A percentile compares a stretch with the other conserved stretches of the same genome.
These are phyloP conservation scores for Aspergillus sergii DNA, from an alignment of 2,329 filamentous ascomycete species.

Conservation along the genomic window DNA sequence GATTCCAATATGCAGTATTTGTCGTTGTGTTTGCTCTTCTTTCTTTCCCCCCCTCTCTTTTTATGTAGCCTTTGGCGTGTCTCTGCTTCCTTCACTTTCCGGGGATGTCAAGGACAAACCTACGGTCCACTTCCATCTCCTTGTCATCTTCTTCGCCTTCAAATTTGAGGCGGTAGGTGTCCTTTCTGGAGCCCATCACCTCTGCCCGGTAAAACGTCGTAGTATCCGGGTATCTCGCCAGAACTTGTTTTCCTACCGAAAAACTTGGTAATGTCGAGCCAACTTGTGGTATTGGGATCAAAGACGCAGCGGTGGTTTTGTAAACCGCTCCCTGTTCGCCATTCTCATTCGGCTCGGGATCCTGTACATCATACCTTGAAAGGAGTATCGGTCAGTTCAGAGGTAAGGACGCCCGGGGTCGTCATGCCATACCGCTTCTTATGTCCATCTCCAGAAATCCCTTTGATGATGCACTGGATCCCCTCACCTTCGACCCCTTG, in stretches of 20 bases:
- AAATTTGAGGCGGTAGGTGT: slow-evolving; percentile 64
- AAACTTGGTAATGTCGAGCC: slow-evolving; percentile 64
- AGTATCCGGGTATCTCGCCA: slow-evolving; percentile 79
- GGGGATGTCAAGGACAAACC: slow-evolving; percentile 76
- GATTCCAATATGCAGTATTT: slow-evolving; percentile 12
- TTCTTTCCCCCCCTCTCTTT: too few species aligned
- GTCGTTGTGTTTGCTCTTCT: not conserved
- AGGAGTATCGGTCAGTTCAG: slow-evolving; percentile 18
- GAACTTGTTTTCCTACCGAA: slow-evolving; percentile 67
- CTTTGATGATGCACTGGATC: slow-evolving; percentile 78
- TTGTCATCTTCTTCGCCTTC: slow-evolving; percentile 76
- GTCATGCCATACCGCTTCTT: slow-evolving; percentile 61
- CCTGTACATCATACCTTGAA: slow-evolving; percentile 72
- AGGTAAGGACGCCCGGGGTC: slow-evolving; percentile 3
- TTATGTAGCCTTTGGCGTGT: not conserved
- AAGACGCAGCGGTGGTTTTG: slow-evolving; percentile 70
- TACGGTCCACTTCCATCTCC: slow-evolving; percentile 72
- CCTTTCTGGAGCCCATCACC: slow-evolving; percentile 68
- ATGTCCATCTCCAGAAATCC: slow-evolving; percentile 69
- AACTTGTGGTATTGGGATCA: slow-evolving; percentile 73
- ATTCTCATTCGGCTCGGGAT: slow-evolving; percentile 73
- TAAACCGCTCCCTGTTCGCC: slow-evolving; percentile 65
- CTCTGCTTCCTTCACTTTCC: slow-evolving; percentile 38
- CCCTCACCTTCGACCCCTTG: slow-evolving; percentile 54
- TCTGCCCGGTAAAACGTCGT: slow-evolving; percentile 86